Conservation (phyloP, 164 flowering plant genomes). For the Buxus sempervirens region DNA sequence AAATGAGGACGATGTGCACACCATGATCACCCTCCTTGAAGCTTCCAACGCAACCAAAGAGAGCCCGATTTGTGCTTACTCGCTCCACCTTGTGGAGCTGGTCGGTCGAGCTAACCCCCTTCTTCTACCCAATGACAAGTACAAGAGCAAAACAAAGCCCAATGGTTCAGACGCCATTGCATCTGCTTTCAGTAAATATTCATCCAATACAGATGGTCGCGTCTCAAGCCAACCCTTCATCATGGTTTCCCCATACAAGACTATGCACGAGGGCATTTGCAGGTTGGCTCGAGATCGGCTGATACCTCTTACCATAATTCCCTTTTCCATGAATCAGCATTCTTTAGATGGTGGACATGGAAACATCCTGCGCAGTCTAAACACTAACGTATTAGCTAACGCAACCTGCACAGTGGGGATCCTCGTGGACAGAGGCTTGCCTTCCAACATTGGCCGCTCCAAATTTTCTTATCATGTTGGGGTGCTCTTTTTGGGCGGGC, state of each 20-base stretch:
- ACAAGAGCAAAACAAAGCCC: neutral
- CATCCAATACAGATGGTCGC: too few species aligned
- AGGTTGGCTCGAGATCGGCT: too few species aligned
- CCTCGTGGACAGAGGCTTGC: conserved; percentile 38
- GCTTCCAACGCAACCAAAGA: conserved; percentile 35
- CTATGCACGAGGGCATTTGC: too few species aligned
- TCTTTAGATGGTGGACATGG: neutral
- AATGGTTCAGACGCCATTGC: too few species aligned
- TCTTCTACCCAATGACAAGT: conserved; percentile 39
- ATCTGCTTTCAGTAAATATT: too few species aligned
- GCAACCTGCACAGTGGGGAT: conserved; percentile 73
- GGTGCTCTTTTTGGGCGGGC: conserved; percentile 63
- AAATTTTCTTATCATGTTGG: conserved; percentile 20
- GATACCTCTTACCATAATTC: too few species aligned
- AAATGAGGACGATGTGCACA: conserved; percentile 36
- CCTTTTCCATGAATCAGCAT: neutral
- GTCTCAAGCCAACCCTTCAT: too few species aligned
- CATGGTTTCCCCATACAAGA: too few species aligned
- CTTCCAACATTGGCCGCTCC: neutral
- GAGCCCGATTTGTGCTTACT: conserved; percentile 39
- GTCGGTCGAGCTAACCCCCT: conserved; percentile 50
- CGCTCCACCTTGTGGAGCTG: conserved; percentile 22
- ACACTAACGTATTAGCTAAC: conserved; percentile 25
- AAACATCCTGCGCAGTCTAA: conserved; percentile 14
- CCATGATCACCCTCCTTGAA: conserved; percentile 46